Percentiles rank a stretch among this genome's conserved stretches.
phyloP scores from a whole-genome alignment of 768 basidiomycete genomes.

The Lentinula raphanica region DNA sequence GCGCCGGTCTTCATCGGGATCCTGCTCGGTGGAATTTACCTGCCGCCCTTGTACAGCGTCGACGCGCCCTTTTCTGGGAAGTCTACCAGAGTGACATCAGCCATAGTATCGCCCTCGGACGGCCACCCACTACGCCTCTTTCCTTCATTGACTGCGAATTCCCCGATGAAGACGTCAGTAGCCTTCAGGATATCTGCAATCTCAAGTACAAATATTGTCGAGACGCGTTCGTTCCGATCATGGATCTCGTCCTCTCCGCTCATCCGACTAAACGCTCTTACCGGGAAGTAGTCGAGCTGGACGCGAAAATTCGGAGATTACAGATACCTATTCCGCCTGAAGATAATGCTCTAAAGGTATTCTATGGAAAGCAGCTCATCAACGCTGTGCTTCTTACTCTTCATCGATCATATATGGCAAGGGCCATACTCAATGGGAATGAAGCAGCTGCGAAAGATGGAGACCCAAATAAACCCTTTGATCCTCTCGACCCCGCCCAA shows the following conservation, averaged over 20 bases:
- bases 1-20: slow-evolving; percentile 23
- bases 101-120: slow-evolving; percentile 4
- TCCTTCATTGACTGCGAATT: slow-evolving; percentile 5
- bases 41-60: slow-evolving; percentile 3
- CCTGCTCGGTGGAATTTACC: slow-evolving; percentile 2
- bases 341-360: background rate
- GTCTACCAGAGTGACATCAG: slow-evolving; percentile 3
- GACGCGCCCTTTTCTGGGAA: slow-evolving; percentile 4
- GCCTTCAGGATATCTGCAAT: background rate
- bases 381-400: slow-evolving; percentile 1
- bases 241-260: background rate
- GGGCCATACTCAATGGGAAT: background rate
- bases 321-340: background rate
- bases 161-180: background rate
- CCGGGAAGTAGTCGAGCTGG: background rate
- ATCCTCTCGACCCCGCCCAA: background rate
- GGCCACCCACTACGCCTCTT: slow-evolving; percentile 1
- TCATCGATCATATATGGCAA: slow-evolving; percentile 3
- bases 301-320: background rate
- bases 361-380: background rate
- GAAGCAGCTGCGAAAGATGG: background rate
- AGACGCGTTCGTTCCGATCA: slow-evolving; percentile 5
- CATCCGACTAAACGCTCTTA: background rate
- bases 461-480: background rate
- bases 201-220: background rate